Percentiles rank a stretch among this genome's conserved stretches.
phyloP scores from a whole-genome alignment of 2,329 filamentous ascomycete genomes.

The Exophiala lecanii-corni region DNA sequence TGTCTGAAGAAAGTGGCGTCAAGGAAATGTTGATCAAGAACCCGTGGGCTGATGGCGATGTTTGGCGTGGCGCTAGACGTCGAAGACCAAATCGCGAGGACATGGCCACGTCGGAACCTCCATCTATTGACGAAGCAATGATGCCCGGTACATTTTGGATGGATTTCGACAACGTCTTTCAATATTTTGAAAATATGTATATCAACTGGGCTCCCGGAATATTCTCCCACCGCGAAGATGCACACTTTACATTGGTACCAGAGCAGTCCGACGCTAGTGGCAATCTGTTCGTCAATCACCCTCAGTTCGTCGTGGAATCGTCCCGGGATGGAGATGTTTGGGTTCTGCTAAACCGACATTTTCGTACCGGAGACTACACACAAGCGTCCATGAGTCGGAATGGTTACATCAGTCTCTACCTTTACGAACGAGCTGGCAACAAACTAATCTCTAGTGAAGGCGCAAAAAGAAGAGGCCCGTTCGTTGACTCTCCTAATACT shows the following conservation, averaged over 20 bases:
- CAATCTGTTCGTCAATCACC: conserved; percentile 53
- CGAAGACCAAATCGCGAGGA: conserved; percentile 21
- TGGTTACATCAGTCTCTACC: conserved; percentile 83
- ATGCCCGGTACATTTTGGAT: conserved; percentile 88
- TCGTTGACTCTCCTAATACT: conserved; percentile 89
- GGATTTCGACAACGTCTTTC: conserved; percentile 75
- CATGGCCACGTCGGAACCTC: conserved; percentile 5
- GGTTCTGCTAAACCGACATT: conserved; percentile 83
- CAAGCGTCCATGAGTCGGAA: conserved; percentile 49
- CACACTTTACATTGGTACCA: conserved; percentile 84
- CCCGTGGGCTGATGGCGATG: conserved; percentile 76
- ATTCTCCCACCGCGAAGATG: conserved; percentile 76
- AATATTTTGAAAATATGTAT: conserved; percentile 93
- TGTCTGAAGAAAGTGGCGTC: conserved; percentile 60
- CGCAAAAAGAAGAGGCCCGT: conserved; percentile 70
- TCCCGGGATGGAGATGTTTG: conserved; percentile 62
- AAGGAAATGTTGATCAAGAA: conserved; percentile 84
- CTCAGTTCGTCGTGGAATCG: conserved; percentile 55
- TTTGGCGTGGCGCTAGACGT: conserved; percentile 29
- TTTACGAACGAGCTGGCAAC: conserved; percentile 68
- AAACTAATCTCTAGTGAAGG: conserved; percentile 71
- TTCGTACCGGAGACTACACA: conserved; percentile 62
- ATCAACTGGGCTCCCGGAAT: conserved; percentile 92
- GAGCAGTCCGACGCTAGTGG: conserved; percentile 29
- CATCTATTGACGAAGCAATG: conserved; percentile 17